Percentiles rank a stretch among this genome's conserved stretches.
Evolutionary conservation across 495 filamentous ascomycete species (phyloP).

Genomic region (Annulohypoxylon bovei): DNA sequence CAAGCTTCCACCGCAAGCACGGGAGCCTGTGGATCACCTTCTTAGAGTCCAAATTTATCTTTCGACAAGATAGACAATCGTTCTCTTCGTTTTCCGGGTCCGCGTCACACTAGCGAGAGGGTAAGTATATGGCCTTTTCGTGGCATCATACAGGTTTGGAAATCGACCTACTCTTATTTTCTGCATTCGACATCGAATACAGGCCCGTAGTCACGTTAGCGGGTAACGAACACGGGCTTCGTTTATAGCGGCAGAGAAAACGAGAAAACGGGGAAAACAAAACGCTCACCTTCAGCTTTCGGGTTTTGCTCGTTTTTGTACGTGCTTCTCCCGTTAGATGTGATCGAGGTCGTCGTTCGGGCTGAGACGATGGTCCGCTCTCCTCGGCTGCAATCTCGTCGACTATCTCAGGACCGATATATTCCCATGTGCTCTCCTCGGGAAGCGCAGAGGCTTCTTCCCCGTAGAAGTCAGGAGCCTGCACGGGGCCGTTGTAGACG

Average conservation of each 20-base stretch:
- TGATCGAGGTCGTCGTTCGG: conserved; percentile 28
- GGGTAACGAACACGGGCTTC: background rate
- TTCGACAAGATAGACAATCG: conserved; percentile 50
- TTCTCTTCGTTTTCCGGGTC: conserved; percentile 44
- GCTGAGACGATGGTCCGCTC: background rate
- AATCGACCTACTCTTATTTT: conserved; percentile 52
- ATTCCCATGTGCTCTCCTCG: background rate
- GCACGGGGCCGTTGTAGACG: background rate
- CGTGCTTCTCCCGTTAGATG: conserved; percentile 30
- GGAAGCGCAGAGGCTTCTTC: background rate
- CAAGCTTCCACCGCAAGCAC: conserved; percentile 53
- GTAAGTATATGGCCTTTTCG: conserved; percentile 21
- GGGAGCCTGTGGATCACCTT: conserved; percentile 57
- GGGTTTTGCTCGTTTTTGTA: conserved; percentile 48
- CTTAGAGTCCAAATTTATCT: conserved; percentile 50
- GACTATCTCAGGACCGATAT: background rate
- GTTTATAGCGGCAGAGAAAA: background rate
- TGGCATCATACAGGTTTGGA: conserved; percentile 16
- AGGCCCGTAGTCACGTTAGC: conserved; percentile 45
- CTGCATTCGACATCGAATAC: conserved; percentile 57
- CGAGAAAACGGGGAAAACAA: background rate
- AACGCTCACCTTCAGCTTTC: conserved; percentile 43
- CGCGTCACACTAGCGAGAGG: conserved; percentile 35
- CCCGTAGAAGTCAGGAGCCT: background rate
- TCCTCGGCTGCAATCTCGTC: conserved; percentile 14